phyloP scores from a whole-genome alignment of 768 basidiomycete species.

The Naganishia randhawae region DNA sequence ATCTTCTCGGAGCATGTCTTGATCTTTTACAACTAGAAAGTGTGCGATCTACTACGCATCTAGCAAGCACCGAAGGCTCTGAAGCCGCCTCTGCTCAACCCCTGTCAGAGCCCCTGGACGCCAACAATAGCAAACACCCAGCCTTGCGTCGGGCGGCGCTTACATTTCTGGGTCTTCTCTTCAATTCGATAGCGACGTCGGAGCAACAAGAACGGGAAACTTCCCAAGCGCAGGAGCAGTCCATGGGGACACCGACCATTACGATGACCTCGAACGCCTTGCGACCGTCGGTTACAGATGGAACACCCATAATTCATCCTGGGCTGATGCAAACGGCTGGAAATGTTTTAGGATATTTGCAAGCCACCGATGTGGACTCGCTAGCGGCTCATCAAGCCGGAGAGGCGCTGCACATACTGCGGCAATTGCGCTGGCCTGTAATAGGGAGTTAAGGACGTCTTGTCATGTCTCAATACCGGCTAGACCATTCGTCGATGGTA shows the following conservation, averaged over 20 bases:
- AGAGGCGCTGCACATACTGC: constrained; percentile 58
- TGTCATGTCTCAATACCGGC: not conserved
- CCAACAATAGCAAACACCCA: constrained; percentile 60
- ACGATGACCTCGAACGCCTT: not conserved
- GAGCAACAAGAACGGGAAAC: constrained; percentile 10
- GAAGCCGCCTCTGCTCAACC: not conserved
- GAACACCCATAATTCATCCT: constrained; percentile 6
- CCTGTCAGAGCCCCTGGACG: constrained; percentile 28
- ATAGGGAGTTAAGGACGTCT: not conserved
- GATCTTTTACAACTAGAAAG: constrained; percentile 62
- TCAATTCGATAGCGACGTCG: constrained; percentile 57
- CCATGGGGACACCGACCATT: not conserved
- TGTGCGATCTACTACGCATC: constrained; percentile 26
- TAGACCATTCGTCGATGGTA: no score
- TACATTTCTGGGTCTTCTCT: constrained; percentile 69
- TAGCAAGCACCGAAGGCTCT: constrained; percentile 10
- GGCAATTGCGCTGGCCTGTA: constrained; percentile 24
- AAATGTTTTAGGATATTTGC: constrained; percentile 66
- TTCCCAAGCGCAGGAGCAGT: not conserved
- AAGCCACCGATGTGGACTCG: constrained; percentile 67
- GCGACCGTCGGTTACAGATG: not conserved
- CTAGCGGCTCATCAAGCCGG: constrained; percentile 71
- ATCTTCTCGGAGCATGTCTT: constrained; percentile 65
- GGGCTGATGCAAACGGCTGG: constrained; percentile 57
- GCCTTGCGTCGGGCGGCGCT: constrained; percentile 78